Evolutionary conservation across 176 grass and related monocot genomes (phyloP).

Genomic region (Tillandsia leiboldiana): DNA sequence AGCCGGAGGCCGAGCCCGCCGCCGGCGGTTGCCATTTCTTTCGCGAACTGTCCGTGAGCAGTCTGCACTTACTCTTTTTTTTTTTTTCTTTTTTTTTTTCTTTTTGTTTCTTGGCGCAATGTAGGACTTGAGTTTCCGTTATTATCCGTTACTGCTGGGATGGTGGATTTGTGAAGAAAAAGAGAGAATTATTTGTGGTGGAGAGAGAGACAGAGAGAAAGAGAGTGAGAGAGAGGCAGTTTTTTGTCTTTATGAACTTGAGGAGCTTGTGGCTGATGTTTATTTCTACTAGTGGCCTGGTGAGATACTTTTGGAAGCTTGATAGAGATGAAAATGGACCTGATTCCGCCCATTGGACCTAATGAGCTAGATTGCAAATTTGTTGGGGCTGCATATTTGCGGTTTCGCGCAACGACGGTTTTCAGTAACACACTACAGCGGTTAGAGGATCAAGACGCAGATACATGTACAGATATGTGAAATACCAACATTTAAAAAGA

Average conservation of each 20-base stretch:
- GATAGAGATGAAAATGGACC: background rate
- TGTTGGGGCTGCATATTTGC: too few species aligned
- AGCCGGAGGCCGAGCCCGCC: slow-evolving; percentile 41
- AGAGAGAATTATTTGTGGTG: background rate
- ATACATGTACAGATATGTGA: background rate
- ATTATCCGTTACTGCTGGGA: too few species aligned
- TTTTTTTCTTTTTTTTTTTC: too few species aligned
- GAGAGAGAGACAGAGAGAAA: background rate
- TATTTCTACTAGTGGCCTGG: background rate
- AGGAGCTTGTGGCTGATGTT: background rate
- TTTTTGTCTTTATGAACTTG: background rate
- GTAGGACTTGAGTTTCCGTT: too few species aligned
- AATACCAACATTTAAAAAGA: background rate
- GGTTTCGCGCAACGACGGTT: too few species aligned
- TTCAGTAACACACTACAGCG: too few species aligned
- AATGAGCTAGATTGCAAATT: background rate
- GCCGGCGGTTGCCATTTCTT: slow-evolving; percentile 29
- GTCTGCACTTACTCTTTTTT: background rate
- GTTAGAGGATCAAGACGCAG: too few species aligned
- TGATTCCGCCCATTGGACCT: background rate
- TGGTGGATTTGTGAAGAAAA: too few species aligned
- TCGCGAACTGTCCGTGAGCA: background rate
- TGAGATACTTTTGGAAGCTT: too few species aligned
- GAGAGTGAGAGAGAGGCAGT: background rate
- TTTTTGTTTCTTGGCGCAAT: too few species aligned